Percentiles rank a stretch among this genome's conserved stretches.
These are phyloP conservation scores for Ceratobasidium sp. DNA, from an alignment of 1,284 basidiomycete species.

Conservation along the genomic window DNA sequence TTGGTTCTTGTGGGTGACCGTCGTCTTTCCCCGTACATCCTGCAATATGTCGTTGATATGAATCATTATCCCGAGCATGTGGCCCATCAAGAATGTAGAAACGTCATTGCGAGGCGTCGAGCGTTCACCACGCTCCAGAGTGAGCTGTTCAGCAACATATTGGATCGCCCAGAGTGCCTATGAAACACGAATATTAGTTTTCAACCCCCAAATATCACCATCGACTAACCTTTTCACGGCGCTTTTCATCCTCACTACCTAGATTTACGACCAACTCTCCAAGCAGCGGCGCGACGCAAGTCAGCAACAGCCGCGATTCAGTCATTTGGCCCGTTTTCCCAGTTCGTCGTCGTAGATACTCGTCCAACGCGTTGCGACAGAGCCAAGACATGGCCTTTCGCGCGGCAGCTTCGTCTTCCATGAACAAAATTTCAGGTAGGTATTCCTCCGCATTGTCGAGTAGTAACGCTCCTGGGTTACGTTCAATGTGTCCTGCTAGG, in stretches of 20 bases:
- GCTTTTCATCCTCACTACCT: conserved; percentile 72
- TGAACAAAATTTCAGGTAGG: conserved; percentile 78
- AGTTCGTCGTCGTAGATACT: conserved; percentile 55
- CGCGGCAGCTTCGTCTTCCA: conserved; percentile 67
- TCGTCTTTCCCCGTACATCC: conserved; percentile 81
- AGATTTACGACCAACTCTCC: conserved; percentile 81
- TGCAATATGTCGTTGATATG: conserved; percentile 86
- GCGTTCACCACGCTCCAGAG: conserved; percentile 53
- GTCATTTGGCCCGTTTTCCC: conserved; percentile 63
- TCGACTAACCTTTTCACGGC: conserved; percentile 62
- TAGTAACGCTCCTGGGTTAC: conserved; percentile 67
- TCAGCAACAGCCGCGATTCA: conserved; percentile 65
- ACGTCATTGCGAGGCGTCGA: conserved; percentile 59
- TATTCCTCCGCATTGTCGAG: conserved; percentile 74
- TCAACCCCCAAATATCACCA: background rate
- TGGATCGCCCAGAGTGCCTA: conserved; percentile 74
- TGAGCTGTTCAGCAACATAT: conserved; percentile 64
- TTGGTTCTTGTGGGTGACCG: conserved; percentile 74
- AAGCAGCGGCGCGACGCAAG: conserved; percentile 75
- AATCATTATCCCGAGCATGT: conserved; percentile 86
- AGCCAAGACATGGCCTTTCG: conserved; percentile 75
- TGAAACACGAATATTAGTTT: conserved; percentile 7
- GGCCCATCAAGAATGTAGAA: conserved; percentile 72
- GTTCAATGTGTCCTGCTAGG: conserved; percentile 63
- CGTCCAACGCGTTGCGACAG: conserved; percentile 63